Base-by-base conservation (phyloP, 352 stramenopile species). In the Globisporangium canariense region DNA sequence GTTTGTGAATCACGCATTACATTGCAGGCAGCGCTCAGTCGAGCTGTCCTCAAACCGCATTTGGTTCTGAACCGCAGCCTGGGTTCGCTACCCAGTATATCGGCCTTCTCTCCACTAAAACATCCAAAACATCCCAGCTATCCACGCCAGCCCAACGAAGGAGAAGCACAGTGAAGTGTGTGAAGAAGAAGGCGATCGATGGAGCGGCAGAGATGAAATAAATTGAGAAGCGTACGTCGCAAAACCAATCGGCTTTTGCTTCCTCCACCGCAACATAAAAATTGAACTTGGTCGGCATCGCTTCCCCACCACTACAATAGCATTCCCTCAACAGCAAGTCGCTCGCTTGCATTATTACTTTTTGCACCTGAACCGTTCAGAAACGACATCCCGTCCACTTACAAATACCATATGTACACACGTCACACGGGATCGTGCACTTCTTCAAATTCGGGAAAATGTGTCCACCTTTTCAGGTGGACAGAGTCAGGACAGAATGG, bases 341-440 rank as follows among this genome's bases (percentile, higher is more conserved):
- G 25, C 25, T 28, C 25, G 2, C 25, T 28, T 28, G 25, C 25
- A 28, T 28, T 28, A 28, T 28, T 28, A 28, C 0, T 28, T 28
- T 28, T 18, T 25, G 5, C 28, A n/a, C 25, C 25, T 47, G n/a
- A 60, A 25, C 40, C 16, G 28, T 51, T 16, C n/a, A 14, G 41
- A 38, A 22, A 11, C 28, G 1, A 28, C 25, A 28, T 28, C 6
- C 4, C 40, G 60, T 66, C 51, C 60, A 66, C 46, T 28, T 61
- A 64, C 45, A 56, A 60, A 43, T 14, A 22, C 2, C 65, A 69
- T 58, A 11, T 69, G 2, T 61, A n/a, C 67, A 71, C 70, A 74
- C 70, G 73, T 80, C 73, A 54, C 70, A 77, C 40, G 62, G 30
- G 20, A 59, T 25, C 18, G 2, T 5, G 2, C 25, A 28, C 32